These are phyloP conservation scores for Cyathus striatus DNA, from an alignment of 768 basidiomycete species.

Conservation along the genomic window DNA sequence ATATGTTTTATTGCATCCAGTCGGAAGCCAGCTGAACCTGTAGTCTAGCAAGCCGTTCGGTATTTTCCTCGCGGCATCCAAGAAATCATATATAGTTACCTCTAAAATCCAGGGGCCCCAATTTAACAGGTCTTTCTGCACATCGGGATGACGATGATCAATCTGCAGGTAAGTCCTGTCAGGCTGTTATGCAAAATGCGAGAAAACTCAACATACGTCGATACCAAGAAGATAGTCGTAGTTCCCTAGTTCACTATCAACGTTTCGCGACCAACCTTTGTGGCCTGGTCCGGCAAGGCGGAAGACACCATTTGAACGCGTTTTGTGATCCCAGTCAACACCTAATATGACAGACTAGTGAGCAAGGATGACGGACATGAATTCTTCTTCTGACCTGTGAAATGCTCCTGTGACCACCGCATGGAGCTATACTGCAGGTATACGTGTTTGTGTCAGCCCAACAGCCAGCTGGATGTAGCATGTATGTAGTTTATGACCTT, in stretches of 20 bases:
- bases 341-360: slow-evolving; percentile 35
- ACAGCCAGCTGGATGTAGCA: no score
- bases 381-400: no score
- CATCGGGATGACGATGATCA: slow-evolving; percentile 79
- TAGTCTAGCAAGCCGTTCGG: no score
- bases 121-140: slow-evolving; percentile 62
- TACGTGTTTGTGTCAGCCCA: no score
- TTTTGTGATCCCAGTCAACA: slow-evolving; percentile 78
- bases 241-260: slow-evolving; percentile 83
- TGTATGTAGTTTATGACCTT: slow-evolving; percentile 58
- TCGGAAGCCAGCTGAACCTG: slow-evolving; percentile 69
- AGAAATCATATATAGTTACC: no score
- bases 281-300: slow-evolving; percentile 62
- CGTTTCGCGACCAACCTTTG: slow-evolving; percentile 77
- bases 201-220: slow-evolving; percentile 61
- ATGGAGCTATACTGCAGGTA: slow-evolving; percentile 58
- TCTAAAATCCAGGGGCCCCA: slow-evolving; percentile 82
- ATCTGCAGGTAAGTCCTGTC: no score
- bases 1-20: slow-evolving; percentile 93
- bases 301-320: slow-evolving; percentile 60
- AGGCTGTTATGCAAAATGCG: no score
- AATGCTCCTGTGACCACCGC: slow-evolving; percentile 74
- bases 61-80: no score
- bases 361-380: no score
- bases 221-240: slow-evolving; percentile 79